phyloP scores from a whole-genome alignment of 2,329 filamentous ascomycete species.

The Colletotrichum musae region DNA sequence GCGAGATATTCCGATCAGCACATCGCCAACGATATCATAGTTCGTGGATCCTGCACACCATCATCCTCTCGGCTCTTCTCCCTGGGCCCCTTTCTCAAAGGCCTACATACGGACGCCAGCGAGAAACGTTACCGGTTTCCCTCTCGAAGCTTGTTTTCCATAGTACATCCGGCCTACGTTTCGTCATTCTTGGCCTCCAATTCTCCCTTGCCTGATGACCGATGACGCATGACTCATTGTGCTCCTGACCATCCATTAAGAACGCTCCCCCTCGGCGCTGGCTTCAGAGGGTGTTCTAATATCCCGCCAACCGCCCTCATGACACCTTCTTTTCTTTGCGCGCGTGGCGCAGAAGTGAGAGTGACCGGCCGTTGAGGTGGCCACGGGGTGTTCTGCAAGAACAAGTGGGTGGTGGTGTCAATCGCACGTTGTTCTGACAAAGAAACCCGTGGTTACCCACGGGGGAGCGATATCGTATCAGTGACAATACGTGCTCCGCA shows the following conservation, averaged over 20 bases:
- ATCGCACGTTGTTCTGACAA: constrained; percentile 20
- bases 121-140: not conserved
- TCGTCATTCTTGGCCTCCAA: constrained; percentile 12
- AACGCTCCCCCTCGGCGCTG: constrained; percentile 17
- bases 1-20: constrained; percentile 22
- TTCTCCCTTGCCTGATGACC: not conserved
- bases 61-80: constrained; percentile 2
- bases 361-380: constrained; percentile 3
- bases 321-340: constrained; percentile 11
- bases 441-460: constrained; percentile 3
- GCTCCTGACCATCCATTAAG: constrained; percentile 13
- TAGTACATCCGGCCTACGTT: not conserved
- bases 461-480: constrained; percentile 12
- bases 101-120: not conserved
- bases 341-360: not conserved
- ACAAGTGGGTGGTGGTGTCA: constrained; percentile 11
- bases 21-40: constrained; percentile 7
- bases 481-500: constrained; percentile 21
- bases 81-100: not conserved
- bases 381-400: constrained; percentile 5
- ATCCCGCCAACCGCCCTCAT: constrained; percentile 10
- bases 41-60: constrained; percentile 4
- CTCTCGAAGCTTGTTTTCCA: constrained; percentile 29
- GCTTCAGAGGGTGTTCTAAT: constrained; percentile 13
- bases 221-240: constrained; percentile 32